phyloP scores from a whole-genome alignment of 306 rosid genomes.

The Trifolium subterraneum region DNA sequence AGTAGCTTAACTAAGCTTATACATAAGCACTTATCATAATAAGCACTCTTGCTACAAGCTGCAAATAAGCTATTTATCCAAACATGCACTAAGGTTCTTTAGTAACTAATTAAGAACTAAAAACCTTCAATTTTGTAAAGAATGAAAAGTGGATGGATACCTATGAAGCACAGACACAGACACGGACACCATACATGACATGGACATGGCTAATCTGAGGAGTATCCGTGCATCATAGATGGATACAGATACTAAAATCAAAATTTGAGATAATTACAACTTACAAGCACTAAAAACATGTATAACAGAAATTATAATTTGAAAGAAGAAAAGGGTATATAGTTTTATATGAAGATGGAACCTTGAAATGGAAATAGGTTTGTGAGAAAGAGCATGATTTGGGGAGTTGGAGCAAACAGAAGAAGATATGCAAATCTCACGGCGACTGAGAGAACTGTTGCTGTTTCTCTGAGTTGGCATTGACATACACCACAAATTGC shows the following conservation, averaged over 20 bases:
- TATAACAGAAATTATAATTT: not conserved
- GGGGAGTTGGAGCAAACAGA: slow-evolving; percentile 64
- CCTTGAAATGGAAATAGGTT: slow-evolving; percentile 63
- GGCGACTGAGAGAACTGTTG: slow-evolving; percentile 51
- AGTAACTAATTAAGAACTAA: not conserved
- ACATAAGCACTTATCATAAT: too few species aligned
- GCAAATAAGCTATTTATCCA: not conserved
- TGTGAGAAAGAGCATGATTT: slow-evolving; percentile 46
- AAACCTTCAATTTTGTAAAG: not conserved
- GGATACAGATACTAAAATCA: too few species aligned
- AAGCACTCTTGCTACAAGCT: not conserved
- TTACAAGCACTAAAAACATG: not conserved
- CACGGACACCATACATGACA: too few species aligned
- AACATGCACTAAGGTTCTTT: not conserved
- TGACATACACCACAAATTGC: slow-evolving; percentile 53
- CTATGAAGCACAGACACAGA: too few species aligned
- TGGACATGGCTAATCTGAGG: too few species aligned
- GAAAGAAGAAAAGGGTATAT: slow-evolving; percentile 14
- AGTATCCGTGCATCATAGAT: too few species aligned
- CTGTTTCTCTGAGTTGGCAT: slow-evolving; percentile 40
- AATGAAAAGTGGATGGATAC: too few species aligned
- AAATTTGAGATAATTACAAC: not conserved
- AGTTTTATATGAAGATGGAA: slow-evolving; percentile 32
- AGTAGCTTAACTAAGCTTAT: not conserved
- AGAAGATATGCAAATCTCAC: slow-evolving; percentile 75